These are phyloP conservation scores for Mucor circinelloides DNA, from an alignment of 371 early-diverging fungal species.

Conservation along the genomic window DNA sequence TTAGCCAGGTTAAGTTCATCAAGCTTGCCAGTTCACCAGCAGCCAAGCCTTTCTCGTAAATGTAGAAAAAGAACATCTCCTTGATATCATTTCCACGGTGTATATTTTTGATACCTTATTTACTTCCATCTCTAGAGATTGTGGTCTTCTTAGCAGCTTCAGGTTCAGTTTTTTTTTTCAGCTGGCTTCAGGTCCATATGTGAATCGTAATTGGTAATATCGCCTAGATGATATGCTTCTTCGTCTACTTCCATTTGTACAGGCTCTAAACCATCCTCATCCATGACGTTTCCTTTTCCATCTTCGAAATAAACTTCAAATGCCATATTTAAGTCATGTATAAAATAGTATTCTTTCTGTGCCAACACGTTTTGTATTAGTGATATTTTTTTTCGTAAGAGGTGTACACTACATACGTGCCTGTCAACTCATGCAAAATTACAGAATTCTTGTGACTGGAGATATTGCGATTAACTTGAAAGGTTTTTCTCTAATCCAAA, in stretches of 20 bases:
- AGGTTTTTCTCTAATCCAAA: background rate
- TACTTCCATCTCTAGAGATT: too few species aligned
- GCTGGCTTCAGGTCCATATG: background rate
- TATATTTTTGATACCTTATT: background rate
- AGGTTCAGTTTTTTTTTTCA: too few species aligned
- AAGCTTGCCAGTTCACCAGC: slow-evolving; percentile 1
- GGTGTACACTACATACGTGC: too few species aligned
- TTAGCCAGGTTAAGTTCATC: too few species aligned
- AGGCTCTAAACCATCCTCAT: slow-evolving; percentile 17
- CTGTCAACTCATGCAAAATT: too few species aligned
- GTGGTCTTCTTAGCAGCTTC: too few species aligned
- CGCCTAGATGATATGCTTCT: slow-evolving; percentile 1
- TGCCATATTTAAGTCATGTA: background rate
- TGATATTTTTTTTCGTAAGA: too few species aligned
- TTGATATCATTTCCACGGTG: too few species aligned
- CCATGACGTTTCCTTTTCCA: slow-evolving; percentile 11
- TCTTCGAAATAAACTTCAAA: slow-evolving; percentile 12
- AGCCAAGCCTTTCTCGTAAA: too few species aligned
- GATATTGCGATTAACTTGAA: background rate
- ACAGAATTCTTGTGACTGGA: background rate
- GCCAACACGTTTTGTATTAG: too few species aligned
- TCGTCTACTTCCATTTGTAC: slow-evolving; percentile 15
- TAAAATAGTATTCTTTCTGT: too few species aligned
- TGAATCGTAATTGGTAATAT: background rate
- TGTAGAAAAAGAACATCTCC: too few species aligned